Base-by-base conservation (phyloP, 805 yeast species). In the Candida montana region DNA sequence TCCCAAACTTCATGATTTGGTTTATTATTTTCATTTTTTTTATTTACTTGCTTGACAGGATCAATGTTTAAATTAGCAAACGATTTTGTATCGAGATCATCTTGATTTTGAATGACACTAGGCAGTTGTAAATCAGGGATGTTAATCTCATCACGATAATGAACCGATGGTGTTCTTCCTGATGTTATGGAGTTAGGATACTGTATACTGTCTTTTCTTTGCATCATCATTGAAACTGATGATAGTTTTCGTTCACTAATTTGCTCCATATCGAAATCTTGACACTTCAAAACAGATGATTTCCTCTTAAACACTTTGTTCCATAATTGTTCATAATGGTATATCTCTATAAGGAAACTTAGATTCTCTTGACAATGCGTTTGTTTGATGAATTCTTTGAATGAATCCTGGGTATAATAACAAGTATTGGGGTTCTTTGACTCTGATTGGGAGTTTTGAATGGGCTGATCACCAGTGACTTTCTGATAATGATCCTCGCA, bases 331-430 rank as follows among this genome's bases (percentile, higher is more conserved):
- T 73, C 76, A 52, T 73, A 73, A 37, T 65, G 67, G 52, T 54
- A 71, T 15, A 72, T 69, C 42, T 68, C 71, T 5, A 72, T 61
- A 24, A 73, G 53, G 45, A 73, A 73, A 33, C 61, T 53, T 31
- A 73, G 58, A 53, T 69, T 72, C 52, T 73, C 78, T 39, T 60
- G 62, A 50, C 74, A 67, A 46, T 73, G 77, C 27, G 64, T 56
- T n/a, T 59, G 53, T 13, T 33, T 42, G n/a, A 69, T 57, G 46
- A 58, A 67, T 13, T 57, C 49, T 39, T 57, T 54, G 50, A 73
- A 72, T 27, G 53, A 44, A 10, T 48, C 45, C 20, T 44, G 45
- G 2, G 48, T 26, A 39, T 43, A 51, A 39, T 43, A 37, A 31
- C 39, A 42, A 5, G 36, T 23, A 8, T 31, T 11, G 29, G 29